phyloP scores from a whole-genome alignment of 1,284 basidiomycete species.

The Trametes sp. region DNA sequence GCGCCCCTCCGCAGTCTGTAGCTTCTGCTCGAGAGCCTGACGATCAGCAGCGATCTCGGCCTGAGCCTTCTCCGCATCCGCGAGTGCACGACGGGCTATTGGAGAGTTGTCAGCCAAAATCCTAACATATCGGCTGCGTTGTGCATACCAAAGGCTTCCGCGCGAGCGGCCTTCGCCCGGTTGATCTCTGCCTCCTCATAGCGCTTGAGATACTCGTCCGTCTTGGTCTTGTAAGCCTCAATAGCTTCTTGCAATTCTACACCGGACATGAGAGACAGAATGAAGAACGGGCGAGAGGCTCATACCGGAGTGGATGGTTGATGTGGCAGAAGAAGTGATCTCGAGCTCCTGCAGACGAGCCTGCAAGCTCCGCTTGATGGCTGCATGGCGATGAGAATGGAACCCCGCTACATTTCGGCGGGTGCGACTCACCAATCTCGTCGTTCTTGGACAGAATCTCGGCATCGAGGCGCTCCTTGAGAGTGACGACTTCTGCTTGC shows the following conservation, averaged over 20 bases:
- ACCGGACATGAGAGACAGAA: not conserved
- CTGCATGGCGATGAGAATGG: constrained; percentile 42
- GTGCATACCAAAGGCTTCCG: constrained; percentile 64
- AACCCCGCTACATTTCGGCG: not conserved
- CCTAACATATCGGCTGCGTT: not conserved
- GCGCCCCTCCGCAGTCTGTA: constrained; percentile 61
- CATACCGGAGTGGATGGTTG: constrained; percentile 67
- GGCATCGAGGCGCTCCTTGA: constrained; percentile 64
- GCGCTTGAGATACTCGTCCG: constrained; percentile 64
- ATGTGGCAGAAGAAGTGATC: constrained; percentile 63
- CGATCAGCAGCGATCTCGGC: constrained; percentile 60
- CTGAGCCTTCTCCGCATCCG: constrained; percentile 69
- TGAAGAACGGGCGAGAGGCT: not conserved
- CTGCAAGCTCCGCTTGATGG: constrained; percentile 66
- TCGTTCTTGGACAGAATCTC: constrained; percentile 64
- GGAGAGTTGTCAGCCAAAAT: constrained; percentile 17
- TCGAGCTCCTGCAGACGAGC: constrained; percentile 72
- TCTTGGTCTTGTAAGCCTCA: constrained; percentile 71
- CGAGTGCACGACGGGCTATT: constrained; percentile 65
- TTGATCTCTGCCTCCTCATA: constrained; percentile 77
- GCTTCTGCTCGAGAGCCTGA: constrained; percentile 58
- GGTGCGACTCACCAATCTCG: constrained; percentile 54
- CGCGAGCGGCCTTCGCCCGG: constrained; percentile 67
- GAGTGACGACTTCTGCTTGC: constrained; percentile 61
- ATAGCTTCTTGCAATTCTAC: constrained; percentile 69